Conservation (phyloP, 2,329 filamentous ascomycete genomes). For the Penicillium sp. region DNA sequence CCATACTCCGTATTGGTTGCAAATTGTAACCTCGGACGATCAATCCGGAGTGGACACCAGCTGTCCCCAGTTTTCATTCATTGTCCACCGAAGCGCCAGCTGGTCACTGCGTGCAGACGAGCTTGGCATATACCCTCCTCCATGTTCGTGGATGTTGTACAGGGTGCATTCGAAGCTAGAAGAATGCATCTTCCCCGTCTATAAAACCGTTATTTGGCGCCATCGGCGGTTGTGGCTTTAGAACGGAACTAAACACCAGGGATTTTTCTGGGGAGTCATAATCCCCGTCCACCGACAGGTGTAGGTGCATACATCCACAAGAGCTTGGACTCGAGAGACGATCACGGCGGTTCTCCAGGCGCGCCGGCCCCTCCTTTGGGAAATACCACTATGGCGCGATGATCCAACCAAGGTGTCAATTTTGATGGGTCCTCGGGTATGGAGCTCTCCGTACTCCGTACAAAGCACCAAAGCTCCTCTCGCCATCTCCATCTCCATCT, state of each 20-base stretch:
- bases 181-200: background rate
- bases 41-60: constrained; percentile 11
- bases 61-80: constrained; percentile 19
- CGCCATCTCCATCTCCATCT: no score
- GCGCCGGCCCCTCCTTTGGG: background rate
- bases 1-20: background rate
- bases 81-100: constrained; percentile 1
- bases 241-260: background rate
- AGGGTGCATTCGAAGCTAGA: no score
- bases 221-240: constrained; percentile 17
- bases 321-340: no score
- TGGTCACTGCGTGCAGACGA: background rate
- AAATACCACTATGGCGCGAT: background rate
- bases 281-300: no score
- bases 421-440: constrained; percentile 8
- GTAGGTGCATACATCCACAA: no score
- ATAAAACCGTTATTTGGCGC: constrained; percentile 11
- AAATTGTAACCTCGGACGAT: constrained; percentile 14
- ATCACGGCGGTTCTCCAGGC: no score
- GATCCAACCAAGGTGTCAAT: constrained; percentile 6
- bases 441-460: no score
- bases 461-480: background rate
- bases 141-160: background rate
- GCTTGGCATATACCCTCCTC: constrained; percentile 3
- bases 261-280: no score